phyloP scores from a whole-genome alignment of 306 rosid genomes.

The Clitoria ternatea region DNA sequence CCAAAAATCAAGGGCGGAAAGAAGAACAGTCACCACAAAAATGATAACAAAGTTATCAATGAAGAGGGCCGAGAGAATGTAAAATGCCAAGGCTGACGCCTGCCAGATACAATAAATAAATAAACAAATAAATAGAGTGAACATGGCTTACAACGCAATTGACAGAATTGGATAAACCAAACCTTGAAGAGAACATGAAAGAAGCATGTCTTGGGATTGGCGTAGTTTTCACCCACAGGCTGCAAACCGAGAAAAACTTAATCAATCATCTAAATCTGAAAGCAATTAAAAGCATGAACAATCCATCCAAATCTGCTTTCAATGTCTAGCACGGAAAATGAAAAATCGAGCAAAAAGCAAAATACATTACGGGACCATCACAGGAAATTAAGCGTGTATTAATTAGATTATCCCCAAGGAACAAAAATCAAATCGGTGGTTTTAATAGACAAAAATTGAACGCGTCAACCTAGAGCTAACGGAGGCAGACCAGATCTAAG shows the following conservation, averaged over 20 bases:
- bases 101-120: slow-evolving; percentile 33
- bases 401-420: neutral
- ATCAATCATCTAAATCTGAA: neutral
- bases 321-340: neutral
- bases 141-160: neutral
- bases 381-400: neutral
- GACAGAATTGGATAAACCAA: neutral
- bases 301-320: neutral
- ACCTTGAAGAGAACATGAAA: slow-evolving; percentile 99
- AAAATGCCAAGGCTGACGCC: slow-evolving; percentile 94
- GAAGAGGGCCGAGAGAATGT: slow-evolving; percentile 87
- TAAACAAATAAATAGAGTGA: neutral
- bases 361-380: neutral
- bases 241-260: slow-evolving; percentile 33
- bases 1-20: slow-evolving; percentile 97
- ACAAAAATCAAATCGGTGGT: neutral
- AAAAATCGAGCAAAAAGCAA: slow-evolving; percentile 1
- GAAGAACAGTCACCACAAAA: slow-evolving; percentile 96
- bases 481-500: slow-evolving; percentile 21
- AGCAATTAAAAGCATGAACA: neutral
- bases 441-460: neutral
- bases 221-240: slow-evolving; percentile 87
- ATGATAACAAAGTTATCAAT: slow-evolving; percentile 88
- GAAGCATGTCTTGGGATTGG: slow-evolving; percentile 90
- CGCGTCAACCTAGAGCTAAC: neutral